Conservation (phyloP, 352 stramenopile species). For the Globisporangium cylindrosporum region DNA sequence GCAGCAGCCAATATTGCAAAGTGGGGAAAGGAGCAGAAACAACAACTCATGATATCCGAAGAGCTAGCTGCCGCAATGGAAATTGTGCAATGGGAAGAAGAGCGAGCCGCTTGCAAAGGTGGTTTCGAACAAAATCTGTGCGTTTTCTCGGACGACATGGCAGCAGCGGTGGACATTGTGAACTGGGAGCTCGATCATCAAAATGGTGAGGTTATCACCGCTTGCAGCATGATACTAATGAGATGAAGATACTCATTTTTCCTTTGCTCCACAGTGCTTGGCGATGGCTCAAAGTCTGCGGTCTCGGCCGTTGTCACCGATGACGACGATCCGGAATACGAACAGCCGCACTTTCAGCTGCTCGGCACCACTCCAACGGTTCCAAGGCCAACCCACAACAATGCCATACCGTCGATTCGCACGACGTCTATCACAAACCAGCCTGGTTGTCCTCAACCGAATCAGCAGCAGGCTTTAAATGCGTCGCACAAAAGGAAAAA, state of each 20-base stretch:
- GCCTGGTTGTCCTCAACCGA: background rate
- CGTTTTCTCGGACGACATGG: slow-evolving; percentile 34
- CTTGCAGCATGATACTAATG: background rate
- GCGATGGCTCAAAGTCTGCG: background rate
- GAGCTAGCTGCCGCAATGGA: slow-evolving; percentile 16
- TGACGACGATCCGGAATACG: slow-evolving; percentile 2
- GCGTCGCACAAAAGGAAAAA: slow-evolving; percentile 5
- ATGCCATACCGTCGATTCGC: background rate
- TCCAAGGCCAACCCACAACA: background rate
- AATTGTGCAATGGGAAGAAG: slow-evolving; percentile 18
- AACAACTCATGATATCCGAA: slow-evolving; percentile 12
- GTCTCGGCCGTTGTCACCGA: slow-evolving; percentile 1
- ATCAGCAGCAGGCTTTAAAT: background rate
- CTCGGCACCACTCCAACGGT: slow-evolving; percentile 3
- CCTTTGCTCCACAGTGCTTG: background rate
- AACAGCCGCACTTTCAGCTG: slow-evolving; percentile 13
- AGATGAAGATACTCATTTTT: background rate
- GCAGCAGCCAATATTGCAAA: slow-evolving; percentile 41
- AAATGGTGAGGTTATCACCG: background rate
- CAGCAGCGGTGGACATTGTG: slow-evolving; percentile 29
- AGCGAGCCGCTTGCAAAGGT: background rate
- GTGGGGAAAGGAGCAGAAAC: slow-evolving; percentile 42
- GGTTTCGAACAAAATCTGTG: background rate
- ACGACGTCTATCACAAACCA: background rate
- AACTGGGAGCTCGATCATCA: slow-evolving; percentile 21